These are phyloP conservation scores for Angomonas desouzai DNA, from an alignment of 208 protist species.

Conservation along the genomic window DNA sequence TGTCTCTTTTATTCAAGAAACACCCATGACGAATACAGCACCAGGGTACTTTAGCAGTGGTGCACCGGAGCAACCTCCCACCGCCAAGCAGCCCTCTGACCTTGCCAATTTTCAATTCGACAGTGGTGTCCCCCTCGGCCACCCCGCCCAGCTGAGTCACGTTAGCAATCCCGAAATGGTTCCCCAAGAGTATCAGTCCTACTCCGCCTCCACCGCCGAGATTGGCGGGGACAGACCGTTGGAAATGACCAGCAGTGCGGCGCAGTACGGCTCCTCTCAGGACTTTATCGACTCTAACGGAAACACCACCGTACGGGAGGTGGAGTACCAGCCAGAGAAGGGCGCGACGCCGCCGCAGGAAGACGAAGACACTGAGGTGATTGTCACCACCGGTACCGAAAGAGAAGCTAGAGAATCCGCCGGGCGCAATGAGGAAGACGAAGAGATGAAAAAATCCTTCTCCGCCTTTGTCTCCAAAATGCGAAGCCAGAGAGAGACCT, in stretches of 20 bases:
- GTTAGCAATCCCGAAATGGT: background rate
- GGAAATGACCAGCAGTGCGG: constrained; percentile 2
- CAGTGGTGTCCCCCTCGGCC: background rate
- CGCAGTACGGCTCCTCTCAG: background rate
- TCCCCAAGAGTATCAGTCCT: background rate
- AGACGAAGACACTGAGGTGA: background rate
- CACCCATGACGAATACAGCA: too few species aligned
- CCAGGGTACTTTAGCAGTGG: background rate
- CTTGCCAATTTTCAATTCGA: background rate
- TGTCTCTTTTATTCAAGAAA: too few species aligned
- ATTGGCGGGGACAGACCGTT: background rate
- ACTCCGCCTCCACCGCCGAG: background rate
- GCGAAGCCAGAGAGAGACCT: background rate
- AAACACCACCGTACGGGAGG: background rate
- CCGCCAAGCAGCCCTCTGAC: too few species aligned
- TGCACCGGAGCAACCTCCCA: background rate
- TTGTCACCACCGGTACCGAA: background rate
- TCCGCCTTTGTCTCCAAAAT: constrained; percentile 9
- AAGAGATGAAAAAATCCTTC: constrained; percentile 7
- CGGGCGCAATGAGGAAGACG: too few species aligned
- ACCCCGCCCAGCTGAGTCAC: background rate
- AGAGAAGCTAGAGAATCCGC: too few species aligned
- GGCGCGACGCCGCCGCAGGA: background rate
- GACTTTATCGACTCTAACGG: background rate
- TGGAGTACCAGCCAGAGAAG: background rate